Evolutionary conservation across 495 filamentous ascomycete genomes (phyloP).

Genomic region (Annulohypoxylon stygium): DNA sequence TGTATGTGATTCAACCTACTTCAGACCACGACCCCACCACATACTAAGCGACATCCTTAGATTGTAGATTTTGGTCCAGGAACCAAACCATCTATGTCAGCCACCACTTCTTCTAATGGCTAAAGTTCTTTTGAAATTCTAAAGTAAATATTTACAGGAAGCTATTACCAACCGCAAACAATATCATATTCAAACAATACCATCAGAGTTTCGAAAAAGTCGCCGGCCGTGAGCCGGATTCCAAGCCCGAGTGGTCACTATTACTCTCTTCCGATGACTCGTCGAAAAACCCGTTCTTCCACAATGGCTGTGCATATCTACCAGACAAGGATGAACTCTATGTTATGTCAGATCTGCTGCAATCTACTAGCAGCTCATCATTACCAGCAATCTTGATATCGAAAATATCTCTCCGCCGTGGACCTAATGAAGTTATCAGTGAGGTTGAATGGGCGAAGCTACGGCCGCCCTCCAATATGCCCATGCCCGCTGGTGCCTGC

Average conservation of each 20-base stretch:
- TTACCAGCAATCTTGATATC: conserved; percentile 60
- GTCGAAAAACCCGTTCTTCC: conserved; percentile 65
- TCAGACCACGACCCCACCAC: background rate
- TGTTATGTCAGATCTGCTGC: conserved; percentile 68
- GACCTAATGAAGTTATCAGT: conserved; percentile 33
- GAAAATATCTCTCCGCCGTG: conserved; percentile 51
- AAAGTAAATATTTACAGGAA: conserved; percentile 9
- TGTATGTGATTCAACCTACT: conserved; percentile 24
- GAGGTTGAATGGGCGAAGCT: conserved; percentile 60
- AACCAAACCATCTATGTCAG: conserved; percentile 12
- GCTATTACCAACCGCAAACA: conserved; percentile 11
- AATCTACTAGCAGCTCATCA: conserved; percentile 53
- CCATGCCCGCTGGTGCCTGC: conserved; percentile 67
- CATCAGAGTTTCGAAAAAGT: conserved; percentile 40
- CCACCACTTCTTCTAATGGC: background rate
- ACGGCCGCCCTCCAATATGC: conserved; percentile 59
- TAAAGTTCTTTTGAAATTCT: background rate
- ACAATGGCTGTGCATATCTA: conserved; percentile 70
- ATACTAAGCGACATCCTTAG: conserved; percentile 20
- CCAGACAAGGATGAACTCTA: conserved; percentile 62
- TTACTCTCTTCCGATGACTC: conserved; percentile 54
- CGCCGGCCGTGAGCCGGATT: conserved; percentile 36
- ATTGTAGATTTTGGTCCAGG: conserved; percentile 19
- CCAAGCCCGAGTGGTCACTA: conserved; percentile 50
- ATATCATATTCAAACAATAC: conserved; percentile 44